These are phyloP conservation scores for Pseudogymnoascus sp. DNA, from an alignment of 2,329 filamentous ascomycete species.

Conservation along the genomic window DNA sequence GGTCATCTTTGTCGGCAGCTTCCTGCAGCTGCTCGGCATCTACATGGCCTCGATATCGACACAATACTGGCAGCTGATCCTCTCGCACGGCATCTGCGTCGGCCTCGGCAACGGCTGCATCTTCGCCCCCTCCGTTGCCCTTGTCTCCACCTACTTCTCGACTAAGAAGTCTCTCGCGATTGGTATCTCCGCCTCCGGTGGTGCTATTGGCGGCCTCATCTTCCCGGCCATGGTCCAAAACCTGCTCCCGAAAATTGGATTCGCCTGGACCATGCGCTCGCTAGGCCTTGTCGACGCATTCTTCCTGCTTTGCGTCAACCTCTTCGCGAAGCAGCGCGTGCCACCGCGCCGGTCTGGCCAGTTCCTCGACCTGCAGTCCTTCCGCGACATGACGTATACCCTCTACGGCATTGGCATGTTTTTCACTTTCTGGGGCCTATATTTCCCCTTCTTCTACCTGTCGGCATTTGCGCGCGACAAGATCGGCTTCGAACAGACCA, in stretches of 20 bases:
- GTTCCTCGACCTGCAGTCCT: slow-evolving; percentile 38
- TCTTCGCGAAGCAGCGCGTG: slow-evolving; percentile 36
- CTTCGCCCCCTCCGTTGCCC: slow-evolving; percentile 34
- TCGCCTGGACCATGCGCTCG: slow-evolving; percentile 39
- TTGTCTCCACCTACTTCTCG: slow-evolving; percentile 37
- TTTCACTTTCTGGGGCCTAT: slow-evolving; percentile 37
- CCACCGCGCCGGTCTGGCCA: slow-evolving; percentile 35
- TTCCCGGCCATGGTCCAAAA: slow-evolving; percentile 38
- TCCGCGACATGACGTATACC: slow-evolving; percentile 38
- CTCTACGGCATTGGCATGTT: slow-evolving; percentile 39
- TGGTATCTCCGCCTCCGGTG: slow-evolving; percentile 32
- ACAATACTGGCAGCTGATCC: slow-evolving; percentile 37
- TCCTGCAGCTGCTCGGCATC: slow-evolving; percentile 32
- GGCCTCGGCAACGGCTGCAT: slow-evolving; percentile 36
- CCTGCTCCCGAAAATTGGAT: slow-evolving; percentile 36
- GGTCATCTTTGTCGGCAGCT: slow-evolving; percentile 21
- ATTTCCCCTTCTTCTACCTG: slow-evolving; percentile 34
- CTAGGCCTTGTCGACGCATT: slow-evolving; percentile 40
- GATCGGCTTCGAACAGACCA: slow-evolving; percentile 32
- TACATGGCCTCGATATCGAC: slow-evolving; percentile 35
- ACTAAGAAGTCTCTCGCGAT: slow-evolving; percentile 33
- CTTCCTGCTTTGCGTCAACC: slow-evolving; percentile 29
- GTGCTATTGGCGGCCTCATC: slow-evolving; percentile 37
- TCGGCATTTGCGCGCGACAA: slow-evolving; percentile 31
- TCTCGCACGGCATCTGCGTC: slow-evolving; percentile 37